These are phyloP conservation scores for Aurinia saxatilis DNA, from an alignment of 345 rosid genomes.

Conservation along the genomic window DNA sequence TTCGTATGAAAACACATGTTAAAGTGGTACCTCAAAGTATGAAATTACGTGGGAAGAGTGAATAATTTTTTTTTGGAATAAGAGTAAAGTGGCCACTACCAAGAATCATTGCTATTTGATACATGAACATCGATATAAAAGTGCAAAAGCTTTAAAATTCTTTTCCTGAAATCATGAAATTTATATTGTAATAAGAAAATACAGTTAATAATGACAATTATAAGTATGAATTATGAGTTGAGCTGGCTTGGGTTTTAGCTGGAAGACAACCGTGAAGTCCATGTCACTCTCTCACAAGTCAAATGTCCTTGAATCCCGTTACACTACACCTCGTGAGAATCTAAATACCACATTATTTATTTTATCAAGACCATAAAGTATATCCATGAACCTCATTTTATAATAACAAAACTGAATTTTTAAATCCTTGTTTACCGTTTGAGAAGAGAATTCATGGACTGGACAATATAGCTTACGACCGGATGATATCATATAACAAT, in stretches of 20 bases:
- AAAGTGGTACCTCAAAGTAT: neutral
- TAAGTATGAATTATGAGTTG: conserved; percentile 13
- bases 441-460: too few species aligned
- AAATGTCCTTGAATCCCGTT: conserved; percentile 28
- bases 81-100: neutral
- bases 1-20: neutral
- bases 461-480: too few species aligned
- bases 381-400: neutral
- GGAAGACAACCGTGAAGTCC: conserved; percentile 23
- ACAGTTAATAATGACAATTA: conserved; percentile 2
- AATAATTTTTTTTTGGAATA: neutral
- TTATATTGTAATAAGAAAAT: neutral
- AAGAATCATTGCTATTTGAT: conserved; percentile 2
- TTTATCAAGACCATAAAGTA: too few species aligned
- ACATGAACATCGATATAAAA: neutral
- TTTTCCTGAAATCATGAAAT: neutral
- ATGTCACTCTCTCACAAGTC: conserved; percentile 22
- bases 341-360: neutral
- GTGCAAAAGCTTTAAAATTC: neutral
- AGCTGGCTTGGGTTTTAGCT: conserved; percentile 26
- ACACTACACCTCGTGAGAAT: conserved; percentile 13
- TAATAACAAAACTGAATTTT: neutral
- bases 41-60: neutral
- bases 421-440: too few species aligned
- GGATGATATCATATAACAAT: too few species aligned